Evolutionary conservation across 805 yeast genomes (phyloP), one percentile per base, ranked within the genome.

Genomic region (Candida ulmi): DNA sequence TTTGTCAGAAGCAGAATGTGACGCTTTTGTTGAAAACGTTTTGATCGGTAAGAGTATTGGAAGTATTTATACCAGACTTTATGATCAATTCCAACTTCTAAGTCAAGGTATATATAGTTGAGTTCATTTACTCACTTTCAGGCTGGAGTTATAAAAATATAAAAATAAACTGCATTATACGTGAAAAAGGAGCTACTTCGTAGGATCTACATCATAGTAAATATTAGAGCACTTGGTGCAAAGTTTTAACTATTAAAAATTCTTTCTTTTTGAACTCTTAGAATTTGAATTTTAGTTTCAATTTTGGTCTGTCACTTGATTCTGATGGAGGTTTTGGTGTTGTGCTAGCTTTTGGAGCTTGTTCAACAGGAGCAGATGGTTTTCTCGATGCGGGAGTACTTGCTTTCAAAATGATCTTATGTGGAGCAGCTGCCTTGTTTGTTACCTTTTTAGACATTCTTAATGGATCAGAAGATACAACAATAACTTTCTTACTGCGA

Each of bases 31-130:
- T 15, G 98, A 88, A 41, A 76, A 68, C 42, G 65, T 71, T 2
- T 65, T 93, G 50, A 82, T 93, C 23, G 84, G 77, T 29, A 90
- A 84, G 62, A 86, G 96, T 52, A 53, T 83, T 42, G 95, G 95
- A 11, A 87, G 93, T 54, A 74, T 86, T 47, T 93, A 88, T 65
- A 93, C 99, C 1, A 71, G 96, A 49, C 67, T 93, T 25, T 93
- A 93, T 57, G 99, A 93, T 59, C 98, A 91, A 59, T 93, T 85
- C 66, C 99, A 93, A 62, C 67, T 93, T 60, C 65, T 88, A 36
- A 90, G 98, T 0, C 99, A 93, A 65, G 99, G 99, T 33, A 93
- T 93, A 21, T 93, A 88, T 60, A 79, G 76, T 54, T 82, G 57
- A 58, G 2, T 7, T 6, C 11, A 26, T 26, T 8, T 8, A 26